Base-by-base conservation (phyloP, 257 asterid genomes). In the Ilex aquifolium region DNA sequence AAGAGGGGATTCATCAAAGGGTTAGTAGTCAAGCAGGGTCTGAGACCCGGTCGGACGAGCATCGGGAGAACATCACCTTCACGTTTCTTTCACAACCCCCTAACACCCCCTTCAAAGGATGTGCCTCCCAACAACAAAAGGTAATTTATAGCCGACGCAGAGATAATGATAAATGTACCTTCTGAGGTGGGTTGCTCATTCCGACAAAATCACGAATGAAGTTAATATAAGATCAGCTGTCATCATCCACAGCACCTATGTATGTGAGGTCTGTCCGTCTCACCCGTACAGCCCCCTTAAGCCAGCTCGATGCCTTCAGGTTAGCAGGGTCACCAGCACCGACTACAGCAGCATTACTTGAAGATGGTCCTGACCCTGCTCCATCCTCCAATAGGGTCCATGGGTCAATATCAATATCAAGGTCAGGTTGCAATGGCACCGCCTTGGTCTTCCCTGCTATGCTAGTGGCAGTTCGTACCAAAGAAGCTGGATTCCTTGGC, bases 361-460 rank as follows among this genome's bases (percentile, higher is more conserved):
- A 77, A 49, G 85, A 78, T 65, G 77, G 95, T 58, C 86, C 75
- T 2, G 82, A 77, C 21, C 92, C 95, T 2, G 96, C 86, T 60
- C 98, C 98, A 21, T 91, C 98, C 72, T 91, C 98, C 83, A 91
- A 79, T 51, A 88, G 79, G 70, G 85, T 84, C 98, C 98, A 88
- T 30, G 82, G 85, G 69, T 86, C 98, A 16, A 79, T 68, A 61
- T 88, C 96, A 30, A 61, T 29, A 51, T 81, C 95, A 27, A 58
- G 61, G 30, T 88, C 96, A 48, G 70, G 95, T 71, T 74, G 83
- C 29, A 49, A 56, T 13, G 67, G 61, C 53, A 64, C 76, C 44
- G 82, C 72, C 77, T 88, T 83, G 46, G 72, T 40, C 84, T 36
- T 88, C 60, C 80, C 80, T 42, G 73, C 70, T 65, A 65, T 70